phyloP scores from a whole-genome alignment of 2,329 filamentous ascomycete species.

The Fusarium nematophilum region DNA sequence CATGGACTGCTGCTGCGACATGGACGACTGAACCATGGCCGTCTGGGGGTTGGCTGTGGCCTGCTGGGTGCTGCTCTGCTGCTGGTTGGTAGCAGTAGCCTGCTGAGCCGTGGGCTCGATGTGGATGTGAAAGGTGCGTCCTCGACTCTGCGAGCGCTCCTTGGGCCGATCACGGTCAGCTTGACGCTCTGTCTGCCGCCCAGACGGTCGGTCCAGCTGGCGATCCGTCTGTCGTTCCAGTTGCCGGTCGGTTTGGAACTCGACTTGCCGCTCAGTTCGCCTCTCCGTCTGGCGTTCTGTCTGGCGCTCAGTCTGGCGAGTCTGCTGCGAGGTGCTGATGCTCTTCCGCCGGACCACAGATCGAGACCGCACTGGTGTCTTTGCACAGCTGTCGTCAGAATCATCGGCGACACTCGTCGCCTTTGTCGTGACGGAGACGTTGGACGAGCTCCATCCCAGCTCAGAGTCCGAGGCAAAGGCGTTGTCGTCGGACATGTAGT shows the following conservation, averaged over 20 bases:
- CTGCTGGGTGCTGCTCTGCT: constrained; percentile 15
- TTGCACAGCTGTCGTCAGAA: constrained; percentile 38
- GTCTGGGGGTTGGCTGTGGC: constrained; percentile 13
- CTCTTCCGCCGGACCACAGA: constrained; percentile 33
- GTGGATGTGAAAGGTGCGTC: constrained; percentile 44
- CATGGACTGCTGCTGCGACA: constrained; percentile 22
- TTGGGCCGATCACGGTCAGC: constrained; percentile 28
- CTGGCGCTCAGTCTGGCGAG: constrained; percentile 30
- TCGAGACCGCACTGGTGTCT: constrained; percentile 35
- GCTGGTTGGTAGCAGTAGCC: constrained; percentile 22
- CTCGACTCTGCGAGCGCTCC: constrained; percentile 41
- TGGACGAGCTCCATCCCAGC: constrained; percentile 38
- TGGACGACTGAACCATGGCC: constrained; percentile 25
- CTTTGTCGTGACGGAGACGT: constrained; percentile 36
- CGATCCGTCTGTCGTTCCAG: constrained; percentile 15
- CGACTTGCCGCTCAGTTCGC: constrained; percentile 24
- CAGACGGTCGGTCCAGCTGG: constrained; percentile 2
- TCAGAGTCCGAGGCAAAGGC: constrained; percentile 42
- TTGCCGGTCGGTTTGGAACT: constrained; percentile 15
- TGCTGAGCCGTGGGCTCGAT: constrained; percentile 39
- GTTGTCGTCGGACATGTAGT: constrained; percentile 41
- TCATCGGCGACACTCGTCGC: constrained; percentile 39
- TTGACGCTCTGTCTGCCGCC: constrained; percentile 30
- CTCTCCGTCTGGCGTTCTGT: constrained; percentile 26
- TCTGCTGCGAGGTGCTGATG: constrained; percentile 27